Conservation (phyloP, 805 yeast species). For the Grigorovia jiainica region DNA sequence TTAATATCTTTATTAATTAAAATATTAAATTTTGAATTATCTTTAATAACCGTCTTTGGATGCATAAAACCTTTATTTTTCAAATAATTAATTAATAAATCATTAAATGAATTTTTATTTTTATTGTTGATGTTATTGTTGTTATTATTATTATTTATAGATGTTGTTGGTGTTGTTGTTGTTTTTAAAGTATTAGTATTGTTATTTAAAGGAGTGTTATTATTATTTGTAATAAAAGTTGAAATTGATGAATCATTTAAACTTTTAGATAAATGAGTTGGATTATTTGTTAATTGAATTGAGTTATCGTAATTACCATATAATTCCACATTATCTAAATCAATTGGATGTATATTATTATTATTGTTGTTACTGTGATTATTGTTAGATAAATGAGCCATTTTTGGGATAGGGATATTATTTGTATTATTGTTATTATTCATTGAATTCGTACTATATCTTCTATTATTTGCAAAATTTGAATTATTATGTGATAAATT, state of each 20-base stretch:
- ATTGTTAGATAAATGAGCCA: neutral
- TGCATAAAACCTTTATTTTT: slow-evolving; percentile 22
- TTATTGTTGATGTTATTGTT: neutral
- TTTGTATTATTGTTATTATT: neutral
- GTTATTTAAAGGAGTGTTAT: neutral
- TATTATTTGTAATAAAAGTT: neutral
- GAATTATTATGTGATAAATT: neutral
- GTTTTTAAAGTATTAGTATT: neutral
- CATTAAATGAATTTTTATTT: slow-evolving; percentile 5
- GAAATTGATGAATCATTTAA: too few species aligned
- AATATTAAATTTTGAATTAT: slow-evolving; percentile 8
- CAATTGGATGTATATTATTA: neutral
- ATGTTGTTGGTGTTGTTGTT: neutral
- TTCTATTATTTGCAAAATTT: too few species aligned
- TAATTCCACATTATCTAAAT: neutral
- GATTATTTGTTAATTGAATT: too few species aligned
- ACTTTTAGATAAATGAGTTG: too few species aligned
- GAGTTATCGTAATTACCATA: too few species aligned
- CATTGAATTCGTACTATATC: slow-evolving; percentile 4
- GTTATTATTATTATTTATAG: neutral
- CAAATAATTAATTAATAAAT: slow-evolving; percentile 16
- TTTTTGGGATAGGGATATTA: neutral
- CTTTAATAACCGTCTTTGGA: slow-evolving; percentile 10
- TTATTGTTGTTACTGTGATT: too few species aligned
- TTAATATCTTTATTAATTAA: neutral